Evolutionary conservation across 108 stramenopile genomes (phyloP).

Genomic region (Cyclotella kingstonii): DNA sequence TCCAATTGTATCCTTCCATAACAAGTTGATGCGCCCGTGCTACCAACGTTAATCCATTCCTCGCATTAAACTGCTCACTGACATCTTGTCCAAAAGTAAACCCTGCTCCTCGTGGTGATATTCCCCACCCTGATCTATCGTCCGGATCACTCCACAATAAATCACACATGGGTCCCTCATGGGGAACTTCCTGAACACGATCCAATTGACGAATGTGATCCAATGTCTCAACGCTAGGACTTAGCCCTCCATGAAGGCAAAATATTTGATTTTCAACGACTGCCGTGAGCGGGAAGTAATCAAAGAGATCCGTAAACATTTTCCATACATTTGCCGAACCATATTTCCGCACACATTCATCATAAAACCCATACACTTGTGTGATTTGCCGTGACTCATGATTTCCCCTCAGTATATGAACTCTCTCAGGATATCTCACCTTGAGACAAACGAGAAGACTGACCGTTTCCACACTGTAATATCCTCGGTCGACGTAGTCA

Average conservation of each 20-base stretch:
- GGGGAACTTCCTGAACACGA: slow-evolving; percentile 96
- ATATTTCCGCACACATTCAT: slow-evolving; percentile 98
- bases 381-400: slow-evolving; percentile 94
- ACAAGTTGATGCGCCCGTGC: slow-evolving; percentile 91
- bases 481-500: slow-evolving; percentile 98
- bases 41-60: slow-evolving; percentile 87
- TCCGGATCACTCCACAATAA: slow-evolving; percentile 98
- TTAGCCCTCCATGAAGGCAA: slow-evolving; percentile 95
- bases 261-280: slow-evolving; percentile 94
- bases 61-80: slow-evolving; percentile 84
- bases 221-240: slow-evolving; percentile 91
- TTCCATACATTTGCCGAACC: slow-evolving; percentile 98
- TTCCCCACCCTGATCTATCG: slow-evolving; percentile 96
- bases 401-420: slow-evolving; percentile 94
- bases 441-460: slow-evolving; percentile 93
- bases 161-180: slow-evolving; percentile 99
- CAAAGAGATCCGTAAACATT: slow-evolving; percentile 95
- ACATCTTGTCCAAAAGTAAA: slow-evolving; percentile 95
- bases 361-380: slow-evolving; percentile 99
- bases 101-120: slow-evolving; percentile 95
- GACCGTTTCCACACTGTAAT: slow-evolving; percentile 97
- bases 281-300: slow-evolving; percentile 95
- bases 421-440: slow-evolving; percentile 92
- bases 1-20: slow-evolving; percentile 98
- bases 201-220: slow-evolving; percentile 96